Percentiles rank a stretch among this genome's conserved stretches.
Evolutionary conservation across 2,329 filamentous ascomycete species (phyloP).

Genomic region (Fusarium paranaense): DNA sequence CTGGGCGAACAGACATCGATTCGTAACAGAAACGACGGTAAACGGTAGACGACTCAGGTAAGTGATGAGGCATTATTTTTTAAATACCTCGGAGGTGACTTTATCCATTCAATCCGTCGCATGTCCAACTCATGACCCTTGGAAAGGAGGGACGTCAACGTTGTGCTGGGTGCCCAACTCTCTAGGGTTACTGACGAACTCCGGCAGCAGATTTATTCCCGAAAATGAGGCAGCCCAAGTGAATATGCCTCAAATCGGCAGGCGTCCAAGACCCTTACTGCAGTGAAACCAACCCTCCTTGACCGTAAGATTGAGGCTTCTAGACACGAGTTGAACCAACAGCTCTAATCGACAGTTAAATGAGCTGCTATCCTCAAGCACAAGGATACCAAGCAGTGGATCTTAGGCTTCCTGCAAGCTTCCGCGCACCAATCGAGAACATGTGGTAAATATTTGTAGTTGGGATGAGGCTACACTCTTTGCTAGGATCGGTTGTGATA

Average conservation of each 20-base stretch:
- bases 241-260: not conserved
- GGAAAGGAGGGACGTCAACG: not conserved
- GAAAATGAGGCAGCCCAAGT: not conserved
- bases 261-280: not conserved
- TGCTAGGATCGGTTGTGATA: not conserved
- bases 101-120: not conserved
- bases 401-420: not conserved
- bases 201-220: not conserved
- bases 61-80: not conserved
- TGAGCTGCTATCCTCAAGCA: not conserved
- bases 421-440: slow-evolving; percentile 5
- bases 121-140: not conserved
- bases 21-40: not conserved
- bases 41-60: not conserved
- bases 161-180: not conserved
- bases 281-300: not conserved
- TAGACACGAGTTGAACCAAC: not conserved
- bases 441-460: not conserved
- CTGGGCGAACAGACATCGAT: not conserved
- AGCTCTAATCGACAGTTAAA: not conserved
- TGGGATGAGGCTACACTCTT: not conserved
- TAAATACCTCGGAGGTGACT: not conserved
- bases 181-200: not conserved
- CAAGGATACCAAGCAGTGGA: not conserved
- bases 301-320: not conserved